These are phyloP conservation scores for Suillus subaureus DNA, from an alignment of 768 basidiomycete species.

Conservation along the genomic window DNA sequence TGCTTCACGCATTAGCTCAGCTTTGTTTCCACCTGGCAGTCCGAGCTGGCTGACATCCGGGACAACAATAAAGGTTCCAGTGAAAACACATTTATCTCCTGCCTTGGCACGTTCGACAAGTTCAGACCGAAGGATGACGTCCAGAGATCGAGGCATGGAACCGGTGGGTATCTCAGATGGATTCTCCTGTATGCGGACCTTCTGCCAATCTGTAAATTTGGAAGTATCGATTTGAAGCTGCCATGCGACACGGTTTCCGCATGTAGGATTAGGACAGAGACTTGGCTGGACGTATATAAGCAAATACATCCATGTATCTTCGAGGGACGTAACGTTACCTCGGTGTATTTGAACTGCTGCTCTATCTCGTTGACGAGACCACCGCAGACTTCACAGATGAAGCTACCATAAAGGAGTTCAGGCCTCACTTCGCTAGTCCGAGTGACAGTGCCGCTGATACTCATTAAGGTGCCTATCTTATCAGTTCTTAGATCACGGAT, in stretches of 20 bases:
- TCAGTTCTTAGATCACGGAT: constrained; percentile 93
- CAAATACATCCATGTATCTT: neutral
- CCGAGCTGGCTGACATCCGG: constrained; percentile 97
- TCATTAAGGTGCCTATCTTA: constrained; percentile 91
- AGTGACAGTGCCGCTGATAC: constrained; percentile 96
- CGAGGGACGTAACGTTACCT: constrained; percentile 49
- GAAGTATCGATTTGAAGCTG: constrained; percentile 94
- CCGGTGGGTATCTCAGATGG: constrained; percentile 98
- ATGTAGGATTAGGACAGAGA: constrained; percentile 92
- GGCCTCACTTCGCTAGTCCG: constrained; percentile 97
- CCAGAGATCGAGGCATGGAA: constrained; percentile 95
- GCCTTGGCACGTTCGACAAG: constrained; percentile 99
- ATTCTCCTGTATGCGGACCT: constrained; percentile 98
- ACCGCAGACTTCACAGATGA: constrained; percentile 87
- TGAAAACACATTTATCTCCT: constrained; percentile 98
- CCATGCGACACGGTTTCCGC: constrained; percentile 89
- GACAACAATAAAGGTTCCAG: constrained; percentile 97
- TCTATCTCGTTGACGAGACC: constrained; percentile 91
- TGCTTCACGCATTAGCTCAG: constrained; percentile 88
- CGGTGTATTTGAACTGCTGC: constrained; percentile 99
- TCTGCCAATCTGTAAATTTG: constrained; percentile 99
- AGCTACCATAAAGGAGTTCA: constrained; percentile 91
- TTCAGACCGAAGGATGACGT: constrained; percentile 93
- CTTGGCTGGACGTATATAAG: constrained; percentile 59
- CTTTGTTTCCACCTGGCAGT: constrained; percentile 89